Evolutionary conservation across 1,139 yeast species (phyloP), one percentile per base, ranked within the genome.

Genomic region (Magnusiomyces suaveolens): DNA sequence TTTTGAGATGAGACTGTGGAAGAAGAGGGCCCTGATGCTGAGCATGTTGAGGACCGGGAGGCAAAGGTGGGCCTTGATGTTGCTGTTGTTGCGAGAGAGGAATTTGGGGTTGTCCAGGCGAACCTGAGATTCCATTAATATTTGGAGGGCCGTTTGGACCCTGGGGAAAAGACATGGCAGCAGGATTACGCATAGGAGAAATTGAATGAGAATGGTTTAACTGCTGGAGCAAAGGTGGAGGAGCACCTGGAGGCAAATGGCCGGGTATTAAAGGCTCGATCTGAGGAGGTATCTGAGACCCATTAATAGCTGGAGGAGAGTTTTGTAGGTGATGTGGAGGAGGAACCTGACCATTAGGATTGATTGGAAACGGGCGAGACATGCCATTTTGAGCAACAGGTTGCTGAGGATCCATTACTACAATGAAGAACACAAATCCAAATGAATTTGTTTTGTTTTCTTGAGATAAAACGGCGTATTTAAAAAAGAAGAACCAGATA

Each of bases 81-180:
- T 47, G 50, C 20, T 47, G 50, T 33, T 47, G 50, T 20, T 47
- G 43, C 3, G 23, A 36, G 3, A 21, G 50, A 26, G 39, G 43
- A 33, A 21, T 32, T 23, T 39, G 20, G 16, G 20, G 43, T 38
- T 48, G 51, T 23, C 23, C 38, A 6, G 36, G 48, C 12, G 48
- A 24, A 18, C 20, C 36, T 12, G 43, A n/a, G 16, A 48, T n/a
- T 36, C 41, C 24, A 32, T 24, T 16, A 6, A 21, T 10, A 33
- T 21, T 33, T 16, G 23, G 24, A 20, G 41, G 39, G 18, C 44
- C 51, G 8, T 33, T 18, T 29, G 29, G 24, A 1, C 12, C 16
- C 25, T 24, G 41, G 18, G 43, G 43, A 36, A 8, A 18, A 46
- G 48, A 26, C 33, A 36, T 36, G 29, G 44, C 23, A 36, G 29